phyloP scores from a whole-genome alignment of 352 stramenopile species.

The Phytopythium cucurbitacearum region DNA sequence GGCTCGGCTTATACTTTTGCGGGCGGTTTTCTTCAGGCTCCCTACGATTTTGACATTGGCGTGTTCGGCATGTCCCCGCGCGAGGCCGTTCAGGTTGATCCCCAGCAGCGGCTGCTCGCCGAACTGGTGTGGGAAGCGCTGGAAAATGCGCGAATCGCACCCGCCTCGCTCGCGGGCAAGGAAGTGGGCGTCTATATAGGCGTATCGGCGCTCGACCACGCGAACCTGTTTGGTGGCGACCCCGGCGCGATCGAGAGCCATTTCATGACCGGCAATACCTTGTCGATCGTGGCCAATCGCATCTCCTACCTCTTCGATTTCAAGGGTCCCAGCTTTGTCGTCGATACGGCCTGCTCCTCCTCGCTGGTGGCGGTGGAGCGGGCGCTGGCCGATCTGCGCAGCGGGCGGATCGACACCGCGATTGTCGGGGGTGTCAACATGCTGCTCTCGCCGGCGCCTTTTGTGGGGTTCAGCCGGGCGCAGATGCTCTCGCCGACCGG shows the following conservation, averaged over 20 bases:
- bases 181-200: slow-evolving; percentile 5
- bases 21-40: slow-evolving; percentile 5
- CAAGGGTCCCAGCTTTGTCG: slow-evolving; percentile 5
- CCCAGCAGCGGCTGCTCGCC: slow-evolving; percentile 4
- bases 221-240: slow-evolving; percentile 5
- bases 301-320: slow-evolving; percentile 6
- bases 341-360: slow-evolving; percentile 5
- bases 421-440: slow-evolving; percentile 5
- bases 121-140: slow-evolving; percentile 5
- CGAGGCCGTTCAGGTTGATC: slow-evolving; percentile 5
- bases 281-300: slow-evolving; percentile 5
- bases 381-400: slow-evolving; percentile 4
- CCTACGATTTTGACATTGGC: slow-evolving; percentile 6
- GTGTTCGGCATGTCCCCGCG: slow-evolving; percentile 4
- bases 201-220: slow-evolving; percentile 4
- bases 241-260: slow-evolving; percentile 4
- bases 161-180: slow-evolving; percentile 4
- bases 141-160: slow-evolving; percentile 5
- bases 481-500: slow-evolving; percentile 4
- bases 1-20: slow-evolving; percentile 5
- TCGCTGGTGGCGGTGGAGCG: slow-evolving; percentile 4
- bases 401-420: slow-evolving; percentile 4
- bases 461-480: slow-evolving; percentile 4
- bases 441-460: slow-evolving; percentile 4
- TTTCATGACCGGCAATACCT: slow-evolving; percentile 6